These are phyloP conservation scores for Neostapfia colusana DNA, from an alignment of 176 grass and related monocot genomes.

Conservation along the genomic window DNA sequence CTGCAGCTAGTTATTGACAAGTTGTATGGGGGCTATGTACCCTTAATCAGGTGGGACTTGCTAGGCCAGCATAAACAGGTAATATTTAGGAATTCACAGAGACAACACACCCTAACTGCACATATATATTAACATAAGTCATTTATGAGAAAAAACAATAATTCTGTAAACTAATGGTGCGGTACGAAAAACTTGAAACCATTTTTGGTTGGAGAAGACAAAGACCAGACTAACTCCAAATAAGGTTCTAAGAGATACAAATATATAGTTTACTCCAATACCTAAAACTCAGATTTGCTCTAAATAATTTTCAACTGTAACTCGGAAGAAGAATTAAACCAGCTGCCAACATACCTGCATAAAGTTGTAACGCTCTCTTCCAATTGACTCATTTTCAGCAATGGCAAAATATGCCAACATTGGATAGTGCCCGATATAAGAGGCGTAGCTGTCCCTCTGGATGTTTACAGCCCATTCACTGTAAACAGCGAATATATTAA, in stretches of 20 bases:
- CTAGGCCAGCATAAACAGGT: background rate
- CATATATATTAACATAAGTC: background rate
- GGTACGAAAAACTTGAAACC: background rate
- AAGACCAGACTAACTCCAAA: background rate
- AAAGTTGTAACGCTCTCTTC: conserved; percentile 87
- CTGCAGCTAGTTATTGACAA: background rate
- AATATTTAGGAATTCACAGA: background rate
- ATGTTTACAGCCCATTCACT: conserved; percentile 99
- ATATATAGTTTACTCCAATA: background rate
- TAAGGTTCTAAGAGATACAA: background rate
- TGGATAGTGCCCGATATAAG: conserved; percentile 88
- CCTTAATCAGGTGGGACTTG: background rate
- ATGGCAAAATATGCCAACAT: conserved; percentile 83
- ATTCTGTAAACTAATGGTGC: background rate
- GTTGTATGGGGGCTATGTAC: background rate
- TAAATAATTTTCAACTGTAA: background rate
- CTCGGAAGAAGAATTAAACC: background rate
- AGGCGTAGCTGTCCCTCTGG: conserved; percentile 89
- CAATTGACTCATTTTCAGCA: conserved; percentile 92
- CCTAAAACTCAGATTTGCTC: background rate
- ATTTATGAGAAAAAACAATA: background rate
- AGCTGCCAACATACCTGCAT: conserved; percentile 65
- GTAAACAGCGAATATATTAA: conserved; percentile 27
- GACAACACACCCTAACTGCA: background rate
- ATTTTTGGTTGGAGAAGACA: background rate